Evolutionary conservation across 1,284 basidiomycete species (phyloP), one percentile per base, ranked within the genome.

Genomic region (Leucoagaricus sp.): DNA sequence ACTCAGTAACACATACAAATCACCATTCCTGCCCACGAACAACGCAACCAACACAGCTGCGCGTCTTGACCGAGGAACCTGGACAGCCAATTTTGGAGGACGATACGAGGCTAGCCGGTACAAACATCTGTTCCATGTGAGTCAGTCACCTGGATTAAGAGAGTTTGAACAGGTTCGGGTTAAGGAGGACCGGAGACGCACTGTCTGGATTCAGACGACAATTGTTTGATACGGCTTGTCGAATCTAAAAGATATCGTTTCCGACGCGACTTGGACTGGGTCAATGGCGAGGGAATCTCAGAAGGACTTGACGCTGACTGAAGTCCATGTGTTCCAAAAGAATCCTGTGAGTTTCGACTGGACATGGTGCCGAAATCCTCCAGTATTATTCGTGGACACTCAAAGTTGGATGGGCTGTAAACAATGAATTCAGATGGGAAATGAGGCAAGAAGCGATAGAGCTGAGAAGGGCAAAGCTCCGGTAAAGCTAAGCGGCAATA

Each of bases 1-100:
- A 64, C 83, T 91, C 17, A 94, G 78, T 3, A 94, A 67, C 1
- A 94, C 92, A 64, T 93, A 91, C 25, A 95, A 68, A 64, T 94
- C 90, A 3, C 92, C 92, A 48, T 80, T 78, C 5, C 92, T 76
- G 0, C 93, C 93, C 0, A 93, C 83, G 59, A 94, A 95, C 44
- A 95, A 69, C 8, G 89, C 88, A 0, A 93, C 86, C 5, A 92
- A 78, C 0, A 92, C 90, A 0, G 88, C 89, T 0, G 89, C 86
- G 54, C 80, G 79, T 38, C 80, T 72, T 9, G 81, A 79, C 9
- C 82, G 77, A 0, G 89, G 89, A 49, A 81, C 73, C 8, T 69
- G 69, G 31, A 83, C 68, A 19, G 62, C 66, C 4, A 67, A 71
- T 47, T 75, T 78, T 3, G 77, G 77, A 8, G 80, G 66, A n/a